Evolutionary conservation across 495 filamentous ascomycete species (phyloP).

Genomic region (Xylaria castorea): DNA sequence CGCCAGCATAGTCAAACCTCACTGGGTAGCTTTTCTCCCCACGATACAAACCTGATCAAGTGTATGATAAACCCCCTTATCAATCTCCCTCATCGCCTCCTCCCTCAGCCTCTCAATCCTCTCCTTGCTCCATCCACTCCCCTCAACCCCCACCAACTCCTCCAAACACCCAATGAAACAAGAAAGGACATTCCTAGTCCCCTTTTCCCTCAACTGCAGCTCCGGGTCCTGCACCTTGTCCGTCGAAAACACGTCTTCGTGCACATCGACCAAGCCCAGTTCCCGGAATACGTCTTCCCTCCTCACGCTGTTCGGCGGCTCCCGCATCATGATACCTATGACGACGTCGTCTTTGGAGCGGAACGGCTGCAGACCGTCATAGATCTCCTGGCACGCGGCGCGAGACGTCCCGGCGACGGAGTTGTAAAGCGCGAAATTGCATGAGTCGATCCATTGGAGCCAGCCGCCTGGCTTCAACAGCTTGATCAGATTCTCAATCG

Average conservation of each 20-base stretch:
- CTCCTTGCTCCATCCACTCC: neutral
- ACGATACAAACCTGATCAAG: slow-evolving; percentile 3
- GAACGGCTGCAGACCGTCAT: slow-evolving; percentile 3
- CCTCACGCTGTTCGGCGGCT: neutral
- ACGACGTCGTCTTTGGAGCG: neutral
- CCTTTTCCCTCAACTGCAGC: neutral
- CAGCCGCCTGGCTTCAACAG: neutral
- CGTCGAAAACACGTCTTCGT: neutral
- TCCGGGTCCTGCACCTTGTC: neutral
- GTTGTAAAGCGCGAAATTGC: neutral
- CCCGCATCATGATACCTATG: slow-evolving; percentile 2
- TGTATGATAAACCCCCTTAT: slow-evolving; percentile 4
- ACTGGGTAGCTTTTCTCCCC: neutral
- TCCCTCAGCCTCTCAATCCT: neutral
- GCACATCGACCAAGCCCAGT: neutral
- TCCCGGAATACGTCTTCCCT: neutral
- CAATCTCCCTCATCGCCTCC: neutral
- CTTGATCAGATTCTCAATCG: neutral
- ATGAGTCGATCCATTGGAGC: slow-evolving; percentile 3
- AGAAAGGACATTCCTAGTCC: neutral
- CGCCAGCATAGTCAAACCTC: neutral
- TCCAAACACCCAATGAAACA: neutral
- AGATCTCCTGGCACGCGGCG: slow-evolving; percentile 3
- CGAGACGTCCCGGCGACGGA: neutral
- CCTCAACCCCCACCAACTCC: neutral